A percentile compares a stretch with the other conserved stretches of the same genome.
Evolutionary conservation across 2,329 filamentous ascomycete genomes (phyloP).

Genomic region (Botrytis fabae): DNA sequence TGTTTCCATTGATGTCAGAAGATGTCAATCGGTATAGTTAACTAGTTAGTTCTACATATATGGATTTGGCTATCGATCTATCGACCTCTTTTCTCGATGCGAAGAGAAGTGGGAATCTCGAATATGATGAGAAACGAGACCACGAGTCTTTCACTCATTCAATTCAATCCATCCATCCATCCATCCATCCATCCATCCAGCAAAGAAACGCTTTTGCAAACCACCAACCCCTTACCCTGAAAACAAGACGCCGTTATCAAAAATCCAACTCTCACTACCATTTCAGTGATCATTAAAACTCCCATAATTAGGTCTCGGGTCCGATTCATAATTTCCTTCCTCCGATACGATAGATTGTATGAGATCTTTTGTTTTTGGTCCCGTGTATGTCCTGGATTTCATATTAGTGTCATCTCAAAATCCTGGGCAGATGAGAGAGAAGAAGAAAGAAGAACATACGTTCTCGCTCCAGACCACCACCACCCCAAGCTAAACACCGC

Average conservation of each 20-base stretch:
- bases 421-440: no score
- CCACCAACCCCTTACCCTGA: neutral
- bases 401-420: neutral
- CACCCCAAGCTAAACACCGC: slow-evolving; percentile 51
- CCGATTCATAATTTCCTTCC: slow-evolving; percentile 14
- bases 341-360: slow-evolving; percentile 14
- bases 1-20: neutral
- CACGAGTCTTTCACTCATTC: no score
- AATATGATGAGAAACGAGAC: no score
- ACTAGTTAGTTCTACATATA: no score
- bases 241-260: neutral
- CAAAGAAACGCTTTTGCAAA: neutral
- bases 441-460: slow-evolving; percentile 22
- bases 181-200: no score
- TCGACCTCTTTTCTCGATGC: neutral
- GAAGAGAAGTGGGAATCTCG: neutral
- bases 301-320: neutral
- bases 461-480: slow-evolving; percentile 45
- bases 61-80: neutral
- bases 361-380: slow-evolving; percentile 23
- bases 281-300: neutral
- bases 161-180: no score
- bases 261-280: neutral
- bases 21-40: no score
- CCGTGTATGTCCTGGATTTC: slow-evolving; percentile 11